Base-by-base conservation (phyloP, 441 rosid species). In the Populus hybrid region DNA sequence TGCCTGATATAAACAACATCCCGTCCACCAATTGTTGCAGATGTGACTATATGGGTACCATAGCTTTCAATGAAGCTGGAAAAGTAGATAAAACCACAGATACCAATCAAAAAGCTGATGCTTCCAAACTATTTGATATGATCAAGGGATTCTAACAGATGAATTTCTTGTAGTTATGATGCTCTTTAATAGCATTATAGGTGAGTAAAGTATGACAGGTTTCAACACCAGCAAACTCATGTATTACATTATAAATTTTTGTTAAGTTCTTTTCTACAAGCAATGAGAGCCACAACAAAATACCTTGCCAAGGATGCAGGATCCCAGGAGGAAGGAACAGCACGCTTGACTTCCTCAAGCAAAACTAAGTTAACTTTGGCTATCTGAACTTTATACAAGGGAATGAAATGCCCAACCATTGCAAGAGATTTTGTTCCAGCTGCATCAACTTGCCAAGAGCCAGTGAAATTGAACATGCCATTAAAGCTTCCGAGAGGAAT, bases 1-100 rank as follows among this genome's bases (percentile, higher is more conserved):
- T 90, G 94, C 85, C 88, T 86, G 76, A 92, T 82, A 64, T 89
- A 90, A 73, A 89, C 86, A 71, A 87, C 88, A 87, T 92, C 96
- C 79, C 89, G 87, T 71, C 96, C 94, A 67, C 96, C 96, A 74
- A 92, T 82, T 34, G 93, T 86, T 70, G 86, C 88, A 34, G 94
- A 92, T 69, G 93, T 87, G 69, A 92, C 87, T 69, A 90, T 81
- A 82, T 90, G 94, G 10, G 94, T 90, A 77, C 94, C 94, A 74
- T 84, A 89, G 77, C 86, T 87, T 84, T 92, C 90, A 76, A 90
- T 90, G 80, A 92, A 91, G 67, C 92, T 91, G 87, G 69, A 67
- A 85, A 73, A 74, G 14, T 28, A 81, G 69, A 79, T 18, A 69
- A 26, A 75, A 20, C 40, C 57, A 46, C 20, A 46, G 57, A 4